A percentile compares a stretch with the other conserved stretches of the same genome.
These are phyloP conservation scores for Solanum stenotomum DNA, from an alignment of 257 asterid species.

Conservation along the genomic window DNA sequence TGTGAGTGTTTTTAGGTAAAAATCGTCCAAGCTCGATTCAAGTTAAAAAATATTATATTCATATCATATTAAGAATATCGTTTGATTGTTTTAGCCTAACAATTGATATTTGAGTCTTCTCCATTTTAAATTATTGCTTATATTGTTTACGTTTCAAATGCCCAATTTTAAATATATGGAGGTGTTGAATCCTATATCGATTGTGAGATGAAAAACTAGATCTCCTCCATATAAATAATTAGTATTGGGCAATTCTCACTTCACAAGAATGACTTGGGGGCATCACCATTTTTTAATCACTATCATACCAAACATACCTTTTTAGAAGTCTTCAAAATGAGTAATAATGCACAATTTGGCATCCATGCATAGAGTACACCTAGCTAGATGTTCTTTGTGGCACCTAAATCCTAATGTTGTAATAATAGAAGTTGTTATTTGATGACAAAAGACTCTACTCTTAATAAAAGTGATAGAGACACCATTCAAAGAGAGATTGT, in stretches of 20 bases:
- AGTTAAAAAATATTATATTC: neutral
- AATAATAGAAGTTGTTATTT: neutral
- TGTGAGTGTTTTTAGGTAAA: neutral
- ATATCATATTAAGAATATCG: neutral
- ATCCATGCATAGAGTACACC: neutral
- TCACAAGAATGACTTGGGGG: neutral
- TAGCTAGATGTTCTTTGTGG: neutral
- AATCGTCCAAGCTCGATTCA: neutral
- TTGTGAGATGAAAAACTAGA: neutral
- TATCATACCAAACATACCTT: neutral
- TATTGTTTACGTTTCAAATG: neutral
- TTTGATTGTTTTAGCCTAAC: neutral
- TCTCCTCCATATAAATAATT: neutral
- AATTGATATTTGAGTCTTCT: neutral
- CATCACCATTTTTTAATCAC: neutral
- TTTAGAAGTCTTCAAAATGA: neutral
- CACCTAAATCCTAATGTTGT: neutral
- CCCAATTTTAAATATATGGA: accelerated
- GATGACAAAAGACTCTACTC: neutral
- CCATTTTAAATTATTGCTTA: neutral
- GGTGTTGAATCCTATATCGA: neutral
- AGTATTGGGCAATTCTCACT: neutral
- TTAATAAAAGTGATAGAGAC: neutral
- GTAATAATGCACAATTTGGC: neutral
- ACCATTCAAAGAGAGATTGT: neutral